Base-by-base conservation (phyloP, 805 yeast species). In the Candida peoriensis region DNA sequence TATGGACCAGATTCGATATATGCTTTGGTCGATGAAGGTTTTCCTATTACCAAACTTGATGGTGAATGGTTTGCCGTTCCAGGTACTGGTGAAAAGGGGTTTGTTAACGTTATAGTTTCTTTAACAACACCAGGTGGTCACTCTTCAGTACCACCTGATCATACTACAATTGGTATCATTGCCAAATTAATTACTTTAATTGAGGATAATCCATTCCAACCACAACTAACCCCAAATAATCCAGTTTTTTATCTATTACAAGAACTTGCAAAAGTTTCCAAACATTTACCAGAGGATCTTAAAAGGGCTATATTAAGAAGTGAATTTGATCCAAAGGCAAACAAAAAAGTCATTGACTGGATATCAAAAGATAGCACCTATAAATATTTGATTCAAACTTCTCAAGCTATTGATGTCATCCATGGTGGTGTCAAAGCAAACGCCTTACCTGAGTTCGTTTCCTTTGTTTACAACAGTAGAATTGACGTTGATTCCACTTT, bases 121-220 rank as follows among this genome's bases (percentile, higher is more conserved):
- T 58, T 82, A 26, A 59, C 60, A 17, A 77, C 83, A 15, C 74
- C 76, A 9, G 94, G 94, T 24, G 94, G 94, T 8, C 94, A 83
- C 52, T 76, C 90, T 1, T 80, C 89, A 8, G 55, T 70, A n/a
- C 93, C 94, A 8, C 90, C 89, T 2, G 80, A 74, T 30, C 93
- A 85, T 51, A 83, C 94, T 6, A 70, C 81, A 4, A 82, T 86
- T 58, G 95, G 93, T 13, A 70, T 85, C 21, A 63, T 78, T 33
- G 65, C 86, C 2, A 76, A 79, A 40, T 61, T 84, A 34, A 64
- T 80, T 12, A 52, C 63, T 8, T 45, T 55, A 17, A 64, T 84
- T 30, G 95, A 86, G 55, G 56, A 58, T 14, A 68, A 73, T 37
- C 78, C 77, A 9, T 60, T 54, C 33, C 42, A 43, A 19, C 65